Evolutionary conservation across 257 asterid genomes (phyloP).

Genomic region (Capsicum rhomboideum): DNA sequence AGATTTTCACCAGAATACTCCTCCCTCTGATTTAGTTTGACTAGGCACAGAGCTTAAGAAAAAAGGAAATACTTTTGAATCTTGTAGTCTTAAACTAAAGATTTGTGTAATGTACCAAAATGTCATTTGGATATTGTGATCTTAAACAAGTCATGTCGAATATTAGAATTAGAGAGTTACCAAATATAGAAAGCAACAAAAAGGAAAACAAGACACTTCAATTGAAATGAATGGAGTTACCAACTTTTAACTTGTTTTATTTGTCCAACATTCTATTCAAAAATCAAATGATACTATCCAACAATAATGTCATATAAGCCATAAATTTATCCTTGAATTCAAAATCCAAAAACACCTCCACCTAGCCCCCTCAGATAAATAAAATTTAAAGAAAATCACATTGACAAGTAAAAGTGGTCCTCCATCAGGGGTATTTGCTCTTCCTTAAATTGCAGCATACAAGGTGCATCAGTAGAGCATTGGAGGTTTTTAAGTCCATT

Average conservation of each 20-base stretch:
- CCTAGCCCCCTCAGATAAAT: neutral
- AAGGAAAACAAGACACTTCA: no score
- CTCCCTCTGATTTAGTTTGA: no score
- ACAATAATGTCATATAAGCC: neutral
- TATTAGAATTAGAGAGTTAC: neutral
- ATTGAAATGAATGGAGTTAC: neutral
- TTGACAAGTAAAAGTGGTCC: neutral
- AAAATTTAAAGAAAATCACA: neutral
- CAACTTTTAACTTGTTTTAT: neutral
- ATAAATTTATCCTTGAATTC: neutral
- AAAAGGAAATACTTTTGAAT: no score
- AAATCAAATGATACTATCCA: neutral
- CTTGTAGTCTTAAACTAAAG: no score
- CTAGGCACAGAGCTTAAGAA: no score
- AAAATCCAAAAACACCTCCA: neutral
- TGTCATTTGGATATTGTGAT: neutral
- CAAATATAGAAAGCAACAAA: neutral
- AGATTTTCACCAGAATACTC: neutral
- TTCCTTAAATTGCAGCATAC: neutral
- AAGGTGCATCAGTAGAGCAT: no score
- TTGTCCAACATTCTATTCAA: neutral
- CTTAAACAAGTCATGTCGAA: neutral
- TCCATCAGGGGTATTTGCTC: no score
- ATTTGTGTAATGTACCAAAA: no score
- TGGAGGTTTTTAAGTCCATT: no score